Conservation (phyloP, 208 protist genomes). For the Trypanosoma scelopori region DNA sequence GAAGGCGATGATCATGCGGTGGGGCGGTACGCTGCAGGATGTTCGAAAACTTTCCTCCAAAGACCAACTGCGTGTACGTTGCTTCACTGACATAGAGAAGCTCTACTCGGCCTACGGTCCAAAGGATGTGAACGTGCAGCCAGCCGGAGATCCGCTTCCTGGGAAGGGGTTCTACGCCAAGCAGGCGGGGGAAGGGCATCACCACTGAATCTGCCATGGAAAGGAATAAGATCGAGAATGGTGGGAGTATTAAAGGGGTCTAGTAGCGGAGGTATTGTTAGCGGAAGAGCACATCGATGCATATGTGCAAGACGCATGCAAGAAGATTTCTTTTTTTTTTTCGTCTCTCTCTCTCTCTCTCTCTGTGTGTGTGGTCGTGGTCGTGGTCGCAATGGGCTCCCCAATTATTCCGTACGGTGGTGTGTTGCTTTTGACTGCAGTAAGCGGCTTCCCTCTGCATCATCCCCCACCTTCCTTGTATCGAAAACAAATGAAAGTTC, state of each 20-base stretch:
- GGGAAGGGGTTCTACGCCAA: conserved; percentile 81
- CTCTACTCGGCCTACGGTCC: conserved; percentile 83
- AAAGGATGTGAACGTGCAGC: conserved; percentile 82
- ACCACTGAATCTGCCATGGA: conserved; percentile 8
- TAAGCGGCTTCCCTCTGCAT: no score
- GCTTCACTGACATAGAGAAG: conserved; percentile 81
- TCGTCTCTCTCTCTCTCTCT: conserved; percentile 6
- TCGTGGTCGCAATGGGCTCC: no score
- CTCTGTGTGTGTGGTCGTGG: background rate
- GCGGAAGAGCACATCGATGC: no score
- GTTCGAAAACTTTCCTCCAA: conserved; percentile 78
- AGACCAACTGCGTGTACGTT: conserved; percentile 82
- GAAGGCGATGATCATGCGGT: conserved; percentile 86
- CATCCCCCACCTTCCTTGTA: no score
- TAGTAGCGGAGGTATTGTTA: no score
- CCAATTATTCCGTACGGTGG: no score
- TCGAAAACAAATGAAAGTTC: no score
- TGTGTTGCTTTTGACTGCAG: no score
- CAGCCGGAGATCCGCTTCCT: conserved; percentile 63
- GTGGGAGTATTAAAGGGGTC: no score
- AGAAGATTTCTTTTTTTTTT: background rate
- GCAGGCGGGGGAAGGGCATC: conserved; percentile 26
- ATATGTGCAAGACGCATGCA: no score
- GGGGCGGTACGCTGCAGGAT: conserved; percentile 81
- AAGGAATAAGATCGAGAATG: no score